These are phyloP conservation scores for Helminthosporium solani DNA, from an alignment of 2,329 filamentous ascomycete genomes.

Conservation along the genomic window DNA sequence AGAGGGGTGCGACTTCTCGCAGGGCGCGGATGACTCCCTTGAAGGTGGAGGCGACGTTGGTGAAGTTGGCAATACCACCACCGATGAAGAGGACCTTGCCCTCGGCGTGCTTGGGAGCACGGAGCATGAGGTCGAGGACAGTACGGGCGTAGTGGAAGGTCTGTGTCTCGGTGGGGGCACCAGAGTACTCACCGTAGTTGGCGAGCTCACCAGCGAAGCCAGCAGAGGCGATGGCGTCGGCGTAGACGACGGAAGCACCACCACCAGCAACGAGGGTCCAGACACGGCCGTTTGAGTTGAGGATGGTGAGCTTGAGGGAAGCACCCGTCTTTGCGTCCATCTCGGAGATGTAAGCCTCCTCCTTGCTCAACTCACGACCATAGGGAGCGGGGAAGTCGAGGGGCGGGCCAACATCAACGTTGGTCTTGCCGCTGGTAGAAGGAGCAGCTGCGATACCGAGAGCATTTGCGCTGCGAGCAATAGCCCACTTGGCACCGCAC, in stretches of 20 bases:
- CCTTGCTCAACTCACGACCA: conserved; percentile 96
- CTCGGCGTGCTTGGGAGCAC: conserved; percentile 77
- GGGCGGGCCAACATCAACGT: conserved; percentile 91
- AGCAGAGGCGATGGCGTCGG: conserved; percentile 94
- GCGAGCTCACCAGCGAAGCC: conserved; percentile 95
- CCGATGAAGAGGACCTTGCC: conserved; percentile 99
- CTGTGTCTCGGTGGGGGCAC: conserved; percentile 96
- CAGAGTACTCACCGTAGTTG: conserved; percentile 99
- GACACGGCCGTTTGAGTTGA: conserved; percentile 87
- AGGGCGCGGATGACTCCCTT: conserved; percentile 98
- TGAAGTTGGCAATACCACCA: conserved; percentile 99
- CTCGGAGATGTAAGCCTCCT: conserved; percentile 98
- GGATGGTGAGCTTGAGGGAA: conserved; percentile 94
- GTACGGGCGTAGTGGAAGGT: conserved; percentile 99
- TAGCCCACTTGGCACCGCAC: conserved; percentile 98
- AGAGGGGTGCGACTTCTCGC: conserved; percentile 79
- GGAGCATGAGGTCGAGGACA: conserved; percentile 95
- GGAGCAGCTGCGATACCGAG: conserved; percentile 73
- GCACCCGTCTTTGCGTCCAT: conserved; percentile 99
- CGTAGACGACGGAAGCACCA: conserved; percentile 98
- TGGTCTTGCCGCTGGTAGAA: conserved; percentile 71
- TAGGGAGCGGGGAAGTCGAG: conserved; percentile 99
- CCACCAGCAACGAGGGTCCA: conserved; percentile 99
- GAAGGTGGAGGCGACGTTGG: conserved; percentile 98
- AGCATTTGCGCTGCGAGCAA: conserved; percentile 86